Conservation (phyloP, 192 early-diverging fungal species). For the Backusella westeae region DNA sequence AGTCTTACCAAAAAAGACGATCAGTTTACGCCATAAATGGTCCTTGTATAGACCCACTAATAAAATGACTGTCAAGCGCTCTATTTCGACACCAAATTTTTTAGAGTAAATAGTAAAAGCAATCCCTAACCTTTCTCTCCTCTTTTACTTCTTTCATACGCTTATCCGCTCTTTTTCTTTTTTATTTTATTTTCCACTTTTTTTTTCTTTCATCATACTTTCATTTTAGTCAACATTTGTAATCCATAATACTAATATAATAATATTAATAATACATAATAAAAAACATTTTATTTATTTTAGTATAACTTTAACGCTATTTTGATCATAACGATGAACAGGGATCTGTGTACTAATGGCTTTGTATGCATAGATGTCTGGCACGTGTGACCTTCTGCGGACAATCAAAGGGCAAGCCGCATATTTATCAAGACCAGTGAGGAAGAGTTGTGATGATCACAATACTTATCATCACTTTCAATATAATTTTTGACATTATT, state of each 20-base stretch:
- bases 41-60: neutral
- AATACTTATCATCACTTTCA: neutral
- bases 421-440: neutral
- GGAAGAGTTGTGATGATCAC: neutral
- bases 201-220: neutral
- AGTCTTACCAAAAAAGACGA: neutral
- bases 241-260: constrained; percentile 7
- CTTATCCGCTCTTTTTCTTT: neutral
- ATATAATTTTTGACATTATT: neutral
- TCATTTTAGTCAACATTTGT: neutral
- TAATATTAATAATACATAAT: constrained; percentile 2
- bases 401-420: neutral
- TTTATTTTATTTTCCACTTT: neutral
- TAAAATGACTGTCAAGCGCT: neutral
- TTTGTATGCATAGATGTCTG: neutral
- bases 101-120: neutral
- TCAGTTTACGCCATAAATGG: constrained; percentile 3
- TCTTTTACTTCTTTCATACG: neutral
- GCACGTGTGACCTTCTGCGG: neutral
- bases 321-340: neutral
- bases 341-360: neutral
- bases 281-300: neutral
- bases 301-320: neutral
- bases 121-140: neutral
- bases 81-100: neutral